phyloP scores from a whole-genome alignment of 2,329 filamentous ascomycete genomes.

The Trichoderma oligosporum region DNA sequence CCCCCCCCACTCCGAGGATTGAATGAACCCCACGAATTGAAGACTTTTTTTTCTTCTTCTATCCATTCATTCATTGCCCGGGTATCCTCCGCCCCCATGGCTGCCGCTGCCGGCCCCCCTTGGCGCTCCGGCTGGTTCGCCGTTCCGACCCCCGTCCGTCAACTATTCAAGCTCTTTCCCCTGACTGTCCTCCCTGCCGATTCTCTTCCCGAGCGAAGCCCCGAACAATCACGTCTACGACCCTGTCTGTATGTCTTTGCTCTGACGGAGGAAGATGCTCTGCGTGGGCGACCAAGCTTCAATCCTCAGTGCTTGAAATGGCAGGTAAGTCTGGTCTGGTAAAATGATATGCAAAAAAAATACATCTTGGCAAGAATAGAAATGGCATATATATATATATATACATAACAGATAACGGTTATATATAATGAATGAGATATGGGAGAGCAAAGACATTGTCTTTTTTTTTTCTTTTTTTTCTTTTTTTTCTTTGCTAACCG shows the following conservation, averaged over 20 bases:
- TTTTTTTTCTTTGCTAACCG: background rate
- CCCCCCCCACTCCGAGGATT: background rate
- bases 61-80: no score
- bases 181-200: constrained; percentile 72
- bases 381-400: background rate
- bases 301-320: constrained; percentile 94
- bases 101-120: constrained; percentile 19
- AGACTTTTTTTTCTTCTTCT: background rate
- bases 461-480: no score
- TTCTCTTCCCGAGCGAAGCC: constrained; percentile 62
- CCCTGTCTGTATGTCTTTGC: constrained; percentile 75
- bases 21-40: background rate
- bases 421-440: no score
- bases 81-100: background rate
- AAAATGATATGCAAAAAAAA: no score
- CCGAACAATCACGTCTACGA: constrained; percentile 37
- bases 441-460: no score
- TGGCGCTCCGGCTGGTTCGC: constrained; percentile 42
- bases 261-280: constrained; percentile 52
- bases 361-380: no score
- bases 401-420: background rate
- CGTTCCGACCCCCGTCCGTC: constrained; percentile 72
- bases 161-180: constrained; percentile 80
- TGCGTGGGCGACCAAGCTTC: constrained; percentile 61
- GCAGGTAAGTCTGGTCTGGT: constrained; percentile 60